Conservation (phyloP, 176 grass and related monocot genomes). For the Raddia distichophylla region DNA sequence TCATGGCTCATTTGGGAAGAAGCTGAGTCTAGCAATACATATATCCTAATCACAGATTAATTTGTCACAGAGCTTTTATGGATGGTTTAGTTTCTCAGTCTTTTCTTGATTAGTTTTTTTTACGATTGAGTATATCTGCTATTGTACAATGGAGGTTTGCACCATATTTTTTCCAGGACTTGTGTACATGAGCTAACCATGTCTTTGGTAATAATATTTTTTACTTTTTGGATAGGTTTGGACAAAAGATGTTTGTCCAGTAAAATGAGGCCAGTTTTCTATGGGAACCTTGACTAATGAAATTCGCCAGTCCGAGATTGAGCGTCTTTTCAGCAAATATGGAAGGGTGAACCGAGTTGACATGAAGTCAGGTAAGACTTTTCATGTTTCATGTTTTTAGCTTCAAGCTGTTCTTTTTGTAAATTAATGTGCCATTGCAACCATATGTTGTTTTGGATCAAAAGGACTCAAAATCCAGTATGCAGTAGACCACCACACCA, state of each 20-base stretch:
- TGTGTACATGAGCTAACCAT: neutral
- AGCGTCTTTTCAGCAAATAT: conserved; percentile 86
- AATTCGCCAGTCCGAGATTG: conserved; percentile 76
- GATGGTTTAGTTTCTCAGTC: neutral
- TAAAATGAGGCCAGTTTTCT: conserved; percentile 91
- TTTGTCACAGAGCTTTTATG: neutral
- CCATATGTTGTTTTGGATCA: neutral
- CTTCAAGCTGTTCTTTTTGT: neutral
- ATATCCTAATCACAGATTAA: neutral
- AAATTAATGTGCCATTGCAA: neutral
- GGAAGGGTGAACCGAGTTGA: conserved; percentile 90
- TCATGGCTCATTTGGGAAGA: neutral
- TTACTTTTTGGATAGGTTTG: neutral
- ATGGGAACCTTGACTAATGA: conserved; percentile 96
- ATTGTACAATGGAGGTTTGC: neutral
- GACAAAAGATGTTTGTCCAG: neutral
- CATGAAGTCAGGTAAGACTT: conserved; percentile 89
- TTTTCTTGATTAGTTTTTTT: neutral
- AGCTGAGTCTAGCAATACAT: conserved; percentile 1
- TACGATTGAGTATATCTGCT: neutral
- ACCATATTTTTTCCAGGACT: neutral
- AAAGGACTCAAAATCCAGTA: neutral
- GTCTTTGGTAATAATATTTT: neutral
- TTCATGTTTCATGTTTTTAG: conserved; percentile 15
- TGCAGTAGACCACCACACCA: too few relatives aligned